A percentile compares a stretch with the other conserved stretches of the same genome.
Conservation (phyloP, 805 yeast genomes). For the Yarrowia porcina region DNA sequence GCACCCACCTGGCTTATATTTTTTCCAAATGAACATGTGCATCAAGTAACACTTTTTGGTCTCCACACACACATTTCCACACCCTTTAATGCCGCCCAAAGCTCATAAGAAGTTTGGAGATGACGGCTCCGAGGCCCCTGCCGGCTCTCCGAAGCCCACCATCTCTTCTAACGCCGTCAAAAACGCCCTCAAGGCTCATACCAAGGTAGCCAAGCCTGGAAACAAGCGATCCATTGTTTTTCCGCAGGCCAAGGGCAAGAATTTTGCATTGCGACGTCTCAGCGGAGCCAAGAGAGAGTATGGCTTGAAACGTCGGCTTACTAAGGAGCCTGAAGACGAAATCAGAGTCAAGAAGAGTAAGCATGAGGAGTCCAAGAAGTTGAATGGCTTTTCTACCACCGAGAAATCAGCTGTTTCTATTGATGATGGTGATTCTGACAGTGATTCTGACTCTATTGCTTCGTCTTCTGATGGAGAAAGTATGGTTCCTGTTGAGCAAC, state of each 20-base stretch:
- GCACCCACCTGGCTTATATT: too few species aligned
- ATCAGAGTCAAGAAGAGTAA: neutral
- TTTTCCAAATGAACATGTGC: neutral
- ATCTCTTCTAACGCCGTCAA: neutral
- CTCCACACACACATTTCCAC: neutral
- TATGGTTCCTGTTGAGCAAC: neutral
- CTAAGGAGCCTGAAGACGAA: slow-evolving; percentile 6
- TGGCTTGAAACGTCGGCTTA: slow-evolving; percentile 1
- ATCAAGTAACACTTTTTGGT: neutral
- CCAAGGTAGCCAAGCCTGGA: neutral
- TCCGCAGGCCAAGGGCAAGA: slow-evolving; percentile 14
- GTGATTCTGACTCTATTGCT: neutral
- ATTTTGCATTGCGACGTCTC: neutral
- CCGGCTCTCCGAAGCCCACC: neutral
- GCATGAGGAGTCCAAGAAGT: neutral
- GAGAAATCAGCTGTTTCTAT: neutral
- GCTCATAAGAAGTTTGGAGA: slow-evolving; percentile 32
- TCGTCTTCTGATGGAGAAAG: neutral
- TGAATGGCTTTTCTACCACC: neutral
- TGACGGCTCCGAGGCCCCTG: slow-evolving; percentile 4
- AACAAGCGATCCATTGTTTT: slow-evolving; percentile 10
- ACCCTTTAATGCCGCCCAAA: slow-evolving; percentile 32
- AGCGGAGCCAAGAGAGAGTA: slow-evolving; percentile 16
- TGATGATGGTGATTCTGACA: neutral
- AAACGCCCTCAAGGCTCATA: slow-evolving; percentile 1